A percentile compares a stretch with the other conserved stretches of the same genome.
These are phyloP conservation scores for Dendrobium nobile DNA, from an alignment of 106 monocot species.

Conservation along the genomic window DNA sequence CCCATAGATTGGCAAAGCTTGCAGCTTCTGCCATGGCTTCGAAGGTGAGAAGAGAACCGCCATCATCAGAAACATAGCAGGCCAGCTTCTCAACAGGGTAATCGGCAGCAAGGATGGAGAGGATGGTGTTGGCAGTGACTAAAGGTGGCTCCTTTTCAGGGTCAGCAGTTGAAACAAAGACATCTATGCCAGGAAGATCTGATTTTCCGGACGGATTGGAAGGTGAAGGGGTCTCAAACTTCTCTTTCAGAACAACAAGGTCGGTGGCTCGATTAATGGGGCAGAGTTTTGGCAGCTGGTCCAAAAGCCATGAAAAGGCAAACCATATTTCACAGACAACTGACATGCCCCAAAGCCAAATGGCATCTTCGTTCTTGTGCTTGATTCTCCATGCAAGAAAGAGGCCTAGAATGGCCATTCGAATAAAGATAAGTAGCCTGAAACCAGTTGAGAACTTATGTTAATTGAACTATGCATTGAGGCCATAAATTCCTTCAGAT, in stretches of 20 bases:
- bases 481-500: too few species aligned
- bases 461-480: background rate
- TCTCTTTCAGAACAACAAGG: constrained; percentile 68
- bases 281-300: constrained; percentile 65
- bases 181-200: constrained; percentile 74
- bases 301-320: constrained; percentile 85
- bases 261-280: constrained; percentile 67
- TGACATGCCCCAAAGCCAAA: constrained; percentile 85
- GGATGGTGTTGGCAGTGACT: constrained; percentile 82
- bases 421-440: constrained; percentile 61
- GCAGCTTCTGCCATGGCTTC: constrained; percentile 31
- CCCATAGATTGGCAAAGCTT: constrained; percentile 73
- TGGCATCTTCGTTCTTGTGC: constrained; percentile 61
- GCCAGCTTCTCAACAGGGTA: constrained; percentile 91
- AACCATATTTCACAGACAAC: constrained; percentile 90
- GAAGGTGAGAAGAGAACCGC: constrained; percentile 78
- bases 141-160: constrained; percentile 84
- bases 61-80: constrained; percentile 93
- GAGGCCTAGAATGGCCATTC: constrained; percentile 38
- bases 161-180: constrained; percentile 88
- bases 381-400: constrained; percentile 60
- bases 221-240: constrained; percentile 55
- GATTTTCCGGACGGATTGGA: constrained; percentile 61
- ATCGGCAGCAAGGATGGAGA: constrained; percentile 79
- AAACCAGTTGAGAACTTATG: background rate